phyloP scores from a whole-genome alignment of 2,329 filamentous ascomycete genomes.

The Fusarium euwallaceae region DNA sequence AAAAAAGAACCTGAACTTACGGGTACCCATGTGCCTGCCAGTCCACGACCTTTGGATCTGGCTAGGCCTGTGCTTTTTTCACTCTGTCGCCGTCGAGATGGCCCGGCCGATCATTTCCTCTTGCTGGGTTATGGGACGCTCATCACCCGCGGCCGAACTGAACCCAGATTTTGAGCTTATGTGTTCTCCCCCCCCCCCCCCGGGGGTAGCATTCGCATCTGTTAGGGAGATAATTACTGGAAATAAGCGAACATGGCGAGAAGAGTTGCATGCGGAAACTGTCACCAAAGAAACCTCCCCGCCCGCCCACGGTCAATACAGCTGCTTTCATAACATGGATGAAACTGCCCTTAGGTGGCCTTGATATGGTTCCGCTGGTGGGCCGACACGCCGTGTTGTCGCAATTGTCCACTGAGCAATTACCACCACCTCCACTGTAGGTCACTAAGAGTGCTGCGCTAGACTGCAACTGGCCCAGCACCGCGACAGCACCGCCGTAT shows the following conservation, averaged over 20 bases:
- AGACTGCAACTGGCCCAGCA: neutral
- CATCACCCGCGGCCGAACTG: conserved; percentile 36
- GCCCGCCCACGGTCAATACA: neutral
- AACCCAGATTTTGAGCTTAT: conserved; percentile 24
- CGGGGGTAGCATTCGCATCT: neutral
- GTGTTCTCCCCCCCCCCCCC: neutral
- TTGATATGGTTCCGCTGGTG: neutral
- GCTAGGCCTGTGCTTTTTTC: conserved; percentile 19
- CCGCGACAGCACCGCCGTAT: conserved; percentile 3
- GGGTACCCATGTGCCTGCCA: conserved; percentile 1
- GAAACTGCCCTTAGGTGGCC: neutral
- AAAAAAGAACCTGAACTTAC: neutral
- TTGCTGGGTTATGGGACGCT: conserved; percentile 11
- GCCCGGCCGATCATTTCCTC: conserved; percentile 31
- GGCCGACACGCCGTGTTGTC: neutral
- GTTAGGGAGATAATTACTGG: neutral
- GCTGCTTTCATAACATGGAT: conserved; percentile 9
- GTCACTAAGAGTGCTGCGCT: conserved; percentile 3
- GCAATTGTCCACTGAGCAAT: conserved; percentile 10
- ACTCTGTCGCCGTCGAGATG: conserved; percentile 18
- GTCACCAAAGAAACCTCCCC: neutral
- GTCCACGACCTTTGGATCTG: conserved; percentile 10
- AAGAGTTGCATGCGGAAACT: conserved; percentile 5
- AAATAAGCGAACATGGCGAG: neutral
- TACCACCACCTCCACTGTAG: conserved; percentile 7